Percentiles rank a stretch among this genome's conserved stretches.
Conservation (phyloP, 257 asterid species). For the Perilla frutescens region DNA sequence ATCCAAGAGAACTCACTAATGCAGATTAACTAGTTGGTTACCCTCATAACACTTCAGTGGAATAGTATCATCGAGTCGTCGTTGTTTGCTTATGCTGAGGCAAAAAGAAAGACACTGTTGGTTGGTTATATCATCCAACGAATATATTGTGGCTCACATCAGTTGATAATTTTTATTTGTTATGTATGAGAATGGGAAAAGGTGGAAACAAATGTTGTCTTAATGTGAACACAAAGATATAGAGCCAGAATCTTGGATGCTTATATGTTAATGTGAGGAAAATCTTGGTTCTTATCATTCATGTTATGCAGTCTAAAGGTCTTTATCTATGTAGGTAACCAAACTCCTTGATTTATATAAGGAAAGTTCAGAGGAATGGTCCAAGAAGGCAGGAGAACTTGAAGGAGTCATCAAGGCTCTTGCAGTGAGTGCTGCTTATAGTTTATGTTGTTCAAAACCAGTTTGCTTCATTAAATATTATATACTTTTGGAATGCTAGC, state of each 20-base stretch:
- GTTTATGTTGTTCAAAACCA: slow-evolving; percentile 17
- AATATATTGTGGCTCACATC: neutral
- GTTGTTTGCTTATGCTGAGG: neutral
- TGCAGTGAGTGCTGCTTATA: slow-evolving; percentile 58
- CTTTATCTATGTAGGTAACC: slow-evolving; percentile 44
- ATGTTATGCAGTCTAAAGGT: slow-evolving; percentile 8
- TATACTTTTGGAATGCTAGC: slow-evolving; percentile 33
- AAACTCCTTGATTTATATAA: slow-evolving; percentile 86
- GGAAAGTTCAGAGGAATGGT: slow-evolving; percentile 95
- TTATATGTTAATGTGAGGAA: too few species aligned
- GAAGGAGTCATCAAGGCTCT: slow-evolving; percentile 97
- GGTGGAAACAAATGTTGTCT: too few species aligned
- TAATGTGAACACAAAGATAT: too few species aligned
- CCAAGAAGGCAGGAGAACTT: slow-evolving; percentile 96
- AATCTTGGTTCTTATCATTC: too few species aligned
- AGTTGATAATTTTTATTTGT: neutral
- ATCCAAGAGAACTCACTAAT: neutral
- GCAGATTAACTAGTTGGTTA: neutral
- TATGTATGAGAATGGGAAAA: too few species aligned
- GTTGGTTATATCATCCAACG: neutral
- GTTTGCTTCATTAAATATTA: slow-evolving; percentile 3
- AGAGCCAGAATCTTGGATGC: too few species aligned
- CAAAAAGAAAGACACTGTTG: too few species aligned
- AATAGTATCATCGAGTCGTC: neutral
- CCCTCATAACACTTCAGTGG: neutral